These are phyloP conservation scores for Apiotrichum laibachii DNA, from an alignment of 1,284 basidiomycete species.

Conservation along the genomic window DNA sequence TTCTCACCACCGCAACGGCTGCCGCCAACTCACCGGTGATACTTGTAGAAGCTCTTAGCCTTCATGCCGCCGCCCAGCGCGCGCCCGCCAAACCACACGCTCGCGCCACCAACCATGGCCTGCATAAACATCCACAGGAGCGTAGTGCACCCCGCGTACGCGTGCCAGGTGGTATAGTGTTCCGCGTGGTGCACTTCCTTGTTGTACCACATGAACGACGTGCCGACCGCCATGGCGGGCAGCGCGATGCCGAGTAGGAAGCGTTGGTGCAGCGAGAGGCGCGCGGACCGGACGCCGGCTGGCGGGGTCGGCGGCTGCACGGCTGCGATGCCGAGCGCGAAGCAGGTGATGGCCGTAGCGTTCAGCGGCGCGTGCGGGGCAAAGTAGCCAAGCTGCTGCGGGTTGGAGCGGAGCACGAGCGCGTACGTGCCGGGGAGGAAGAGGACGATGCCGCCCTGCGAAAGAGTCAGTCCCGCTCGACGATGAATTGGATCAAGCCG, in stretches of 20 bases:
- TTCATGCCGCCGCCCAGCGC: slow-evolving; percentile 33
- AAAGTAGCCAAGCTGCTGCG: slow-evolving; percentile 38
- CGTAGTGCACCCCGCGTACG: slow-evolving; percentile 32
- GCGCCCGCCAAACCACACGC: slow-evolving; percentile 33
- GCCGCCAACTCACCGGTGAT: slow-evolving; percentile 40
- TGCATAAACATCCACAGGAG: slow-evolving; percentile 42
- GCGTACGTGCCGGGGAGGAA: slow-evolving; percentile 40
- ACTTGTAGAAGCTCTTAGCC: slow-evolving; percentile 48
- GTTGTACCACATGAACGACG: slow-evolving; percentile 47
- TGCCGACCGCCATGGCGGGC: slow-evolving; percentile 40
- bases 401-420: slow-evolving; percentile 30
- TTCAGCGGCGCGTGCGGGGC: slow-evolving; percentile 47
- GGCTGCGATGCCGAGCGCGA: slow-evolving; percentile 40
- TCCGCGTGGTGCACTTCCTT: slow-evolving; percentile 39
- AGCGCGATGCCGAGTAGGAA: slow-evolving; percentile 35
- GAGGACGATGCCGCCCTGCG: slow-evolving; percentile 31
- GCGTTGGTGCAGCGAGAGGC: slow-evolving; percentile 42
- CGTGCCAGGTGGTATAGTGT: slow-evolving; percentile 49
- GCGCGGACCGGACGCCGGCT: slow-evolving; percentile 19
- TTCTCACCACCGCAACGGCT: too few relatives aligned
- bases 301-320: slow-evolving; percentile 43
- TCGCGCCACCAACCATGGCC: slow-evolving; percentile 33
- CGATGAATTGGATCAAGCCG: too few relatives aligned
- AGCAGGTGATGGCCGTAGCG: slow-evolving; percentile 37
- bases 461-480: background rate